phyloP scores from a whole-genome alignment of 805 yeast species.

The Candida manassasensis region DNA sequence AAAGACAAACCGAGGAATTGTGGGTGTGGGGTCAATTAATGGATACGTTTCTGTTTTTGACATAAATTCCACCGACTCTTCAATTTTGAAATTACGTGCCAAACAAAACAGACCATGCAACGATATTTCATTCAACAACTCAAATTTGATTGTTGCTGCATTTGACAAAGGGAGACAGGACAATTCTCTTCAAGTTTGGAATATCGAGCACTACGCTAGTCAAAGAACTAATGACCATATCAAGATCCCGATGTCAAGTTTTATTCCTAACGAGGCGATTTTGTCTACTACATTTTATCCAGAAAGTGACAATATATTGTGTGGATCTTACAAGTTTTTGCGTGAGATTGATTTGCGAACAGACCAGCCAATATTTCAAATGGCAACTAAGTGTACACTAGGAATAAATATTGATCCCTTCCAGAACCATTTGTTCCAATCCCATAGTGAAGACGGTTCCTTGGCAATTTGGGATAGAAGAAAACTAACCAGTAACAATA shows the following conservation, averaged over 20 bases:
- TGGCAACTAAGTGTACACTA: constrained; percentile 68
- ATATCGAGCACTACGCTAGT: constrained; percentile 55
- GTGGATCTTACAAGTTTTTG: constrained; percentile 72
- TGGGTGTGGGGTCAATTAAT: constrained; percentile 70
- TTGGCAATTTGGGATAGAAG: constrained; percentile 80
- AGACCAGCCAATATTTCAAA: constrained; percentile 62
- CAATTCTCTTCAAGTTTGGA: constrained; percentile 76
- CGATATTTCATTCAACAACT: constrained; percentile 61
- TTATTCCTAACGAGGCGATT: constrained; percentile 70
- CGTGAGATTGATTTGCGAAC: constrained; percentile 74
- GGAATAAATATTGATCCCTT: constrained; percentile 68
- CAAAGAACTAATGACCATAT: constrained; percentile 45
- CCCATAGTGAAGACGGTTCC: constrained; percentile 80
- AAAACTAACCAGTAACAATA: constrained; percentile 35
- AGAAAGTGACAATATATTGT: constrained; percentile 53
- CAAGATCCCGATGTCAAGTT: constrained; percentile 50
- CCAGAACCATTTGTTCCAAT: constrained; percentile 61
- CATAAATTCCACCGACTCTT: constrained; percentile 36
- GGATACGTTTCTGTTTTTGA: constrained; percentile 66
- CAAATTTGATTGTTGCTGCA: constrained; percentile 69
- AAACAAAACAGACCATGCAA: constrained; percentile 73
- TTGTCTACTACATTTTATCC: constrained; percentile 65
- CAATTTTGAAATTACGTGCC: constrained; percentile 46
- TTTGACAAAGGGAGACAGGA: constrained; percentile 75
- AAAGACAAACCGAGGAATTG: constrained; percentile 47